Conservation (phyloP, 2,329 filamentous ascomycete genomes). For the Calonectria hongkongensis region DNA sequence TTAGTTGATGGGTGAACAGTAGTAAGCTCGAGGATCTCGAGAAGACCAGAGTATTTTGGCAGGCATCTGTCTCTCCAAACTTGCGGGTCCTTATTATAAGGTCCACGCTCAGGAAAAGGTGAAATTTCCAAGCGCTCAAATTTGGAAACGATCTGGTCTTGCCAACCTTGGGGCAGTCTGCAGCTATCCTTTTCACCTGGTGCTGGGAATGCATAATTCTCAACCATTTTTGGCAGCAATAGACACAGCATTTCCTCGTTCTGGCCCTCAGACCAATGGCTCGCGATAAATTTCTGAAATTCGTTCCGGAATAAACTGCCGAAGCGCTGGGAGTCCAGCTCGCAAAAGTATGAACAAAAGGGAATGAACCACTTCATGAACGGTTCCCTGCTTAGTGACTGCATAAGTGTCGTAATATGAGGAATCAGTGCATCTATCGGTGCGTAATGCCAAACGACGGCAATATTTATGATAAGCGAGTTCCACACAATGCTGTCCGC, state of each 20-base stretch:
- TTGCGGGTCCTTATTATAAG: slow-evolving; percentile 77
- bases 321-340: slow-evolving; percentile 84
- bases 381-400: slow-evolving; percentile 77
- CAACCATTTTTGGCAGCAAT: slow-evolving; percentile 79
- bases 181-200: slow-evolving; percentile 72
- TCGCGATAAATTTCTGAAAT: slow-evolving; percentile 88
- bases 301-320: slow-evolving; percentile 84
- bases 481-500: slow-evolving; percentile 72
- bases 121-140: slow-evolving; percentile 80
- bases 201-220: slow-evolving; percentile 72
- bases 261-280: slow-evolving; percentile 80
- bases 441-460: slow-evolving; percentile 83
- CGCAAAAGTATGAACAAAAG: slow-evolving; percentile 88
- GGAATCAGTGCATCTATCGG: slow-evolving; percentile 87
- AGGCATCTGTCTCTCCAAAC: slow-evolving; percentile 78
- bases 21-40: slow-evolving; percentile 77
- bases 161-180: slow-evolving; percentile 80
- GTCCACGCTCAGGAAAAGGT: slow-evolving; percentile 78
- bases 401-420: slow-evolving; percentile 78
- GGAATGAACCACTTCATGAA: slow-evolving; percentile 85
- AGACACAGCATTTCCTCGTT: slow-evolving; percentile 83
- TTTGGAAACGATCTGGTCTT: slow-evolving; percentile 81
- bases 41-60: slow-evolving; percentile 80
- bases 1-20: slow-evolving; percentile 80
- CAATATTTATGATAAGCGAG: slow-evolving; percentile 72